phyloP scores from a whole-genome alignment of 345 rosid genomes.

The Corchorus capsularis region DNA sequence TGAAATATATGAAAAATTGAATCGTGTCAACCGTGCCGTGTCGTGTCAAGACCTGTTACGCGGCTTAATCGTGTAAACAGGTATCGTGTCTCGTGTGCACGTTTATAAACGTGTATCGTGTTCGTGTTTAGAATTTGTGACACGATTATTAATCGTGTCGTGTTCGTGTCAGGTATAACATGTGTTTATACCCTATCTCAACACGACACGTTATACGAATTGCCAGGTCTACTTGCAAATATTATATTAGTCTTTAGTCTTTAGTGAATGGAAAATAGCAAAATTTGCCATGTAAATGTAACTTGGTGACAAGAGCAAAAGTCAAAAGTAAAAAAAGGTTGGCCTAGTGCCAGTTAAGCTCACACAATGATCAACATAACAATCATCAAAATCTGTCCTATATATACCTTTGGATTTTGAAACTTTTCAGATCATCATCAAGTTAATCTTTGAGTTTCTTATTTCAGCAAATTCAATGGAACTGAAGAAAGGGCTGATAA shows the following conservation, averaged over 20 bases:
- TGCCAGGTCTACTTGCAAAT: too few relatives aligned
- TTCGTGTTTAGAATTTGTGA: too few relatives aligned
- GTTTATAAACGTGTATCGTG: too few relatives aligned
- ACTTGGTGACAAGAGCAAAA: not conserved
- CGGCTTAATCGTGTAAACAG: too few relatives aligned
- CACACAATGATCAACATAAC: not conserved
- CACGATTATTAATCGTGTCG: too few relatives aligned
- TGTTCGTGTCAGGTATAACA: too few relatives aligned
- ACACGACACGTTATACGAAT: too few relatives aligned
- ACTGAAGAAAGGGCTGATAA: not conserved
- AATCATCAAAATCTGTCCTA: not conserved
- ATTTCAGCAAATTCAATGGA: not conserved
- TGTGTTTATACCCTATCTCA: too few relatives aligned
- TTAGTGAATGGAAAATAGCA: not conserved
- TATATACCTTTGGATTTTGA: not conserved
- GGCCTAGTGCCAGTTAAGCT: not conserved
- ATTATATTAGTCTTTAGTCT: not conserved
- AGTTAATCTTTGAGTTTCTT: not conserved
- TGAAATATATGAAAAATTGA: too few relatives aligned
- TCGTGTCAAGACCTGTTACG: too few relatives aligned
- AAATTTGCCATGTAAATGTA: not conserved
- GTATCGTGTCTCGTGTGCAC: too few relatives aligned
- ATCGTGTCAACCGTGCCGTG: too few relatives aligned
- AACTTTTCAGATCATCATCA: not conserved
- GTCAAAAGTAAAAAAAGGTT: not conserved